phyloP scores from a whole-genome alignment of 2,329 filamentous ascomycete species.

The Botrytis aclada region DNA sequence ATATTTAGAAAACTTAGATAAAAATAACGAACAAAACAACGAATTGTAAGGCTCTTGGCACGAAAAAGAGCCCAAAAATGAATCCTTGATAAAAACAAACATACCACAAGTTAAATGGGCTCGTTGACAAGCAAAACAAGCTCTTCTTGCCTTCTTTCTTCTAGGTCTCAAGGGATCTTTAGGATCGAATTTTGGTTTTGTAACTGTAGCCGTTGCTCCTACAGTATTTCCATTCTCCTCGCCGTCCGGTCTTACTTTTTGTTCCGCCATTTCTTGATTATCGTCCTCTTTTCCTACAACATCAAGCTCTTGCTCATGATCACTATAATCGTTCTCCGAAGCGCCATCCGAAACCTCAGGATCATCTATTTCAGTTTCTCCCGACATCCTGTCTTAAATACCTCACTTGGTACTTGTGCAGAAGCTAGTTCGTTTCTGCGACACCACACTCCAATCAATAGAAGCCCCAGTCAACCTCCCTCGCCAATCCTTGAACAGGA shows the following conservation, averaged over 20 bases:
- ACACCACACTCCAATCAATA: conserved; percentile 36
- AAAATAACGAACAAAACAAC: conserved; percentile 21
- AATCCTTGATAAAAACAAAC: conserved; percentile 42
- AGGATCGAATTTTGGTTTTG: conserved; percentile 65
- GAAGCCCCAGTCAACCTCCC: conserved; percentile 28
- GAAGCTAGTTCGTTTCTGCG: conserved; percentile 32
- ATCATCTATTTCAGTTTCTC: conserved; percentile 39
- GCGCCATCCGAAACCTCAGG: conserved; percentile 38
- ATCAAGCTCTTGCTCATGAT: conserved; percentile 37
- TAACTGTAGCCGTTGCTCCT: conserved; percentile 44
- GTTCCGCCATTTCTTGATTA: conserved; percentile 37
- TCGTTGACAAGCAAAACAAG: conserved; percentile 94
- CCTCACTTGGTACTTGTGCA: conserved; percentile 26
- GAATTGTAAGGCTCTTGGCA: neutral
- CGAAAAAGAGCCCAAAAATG: conserved; percentile 2
- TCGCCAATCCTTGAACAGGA: conserved; percentile 31
- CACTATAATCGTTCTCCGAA: conserved; percentile 39
- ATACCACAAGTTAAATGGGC: conserved; percentile 98
- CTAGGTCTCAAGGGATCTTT: conserved; percentile 89
- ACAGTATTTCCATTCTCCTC: conserved; percentile 36
- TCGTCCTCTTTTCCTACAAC: conserved; percentile 36
- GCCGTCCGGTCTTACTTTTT: conserved; percentile 34
- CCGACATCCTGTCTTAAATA: conserved; percentile 39
- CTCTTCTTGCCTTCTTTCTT: conserved; percentile 92
- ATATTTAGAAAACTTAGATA: neutral